These are phyloP conservation scores for Fonsecaea pedrosoi DNA, from an alignment of 2,329 filamentous ascomycete species.

Conservation along the genomic window DNA sequence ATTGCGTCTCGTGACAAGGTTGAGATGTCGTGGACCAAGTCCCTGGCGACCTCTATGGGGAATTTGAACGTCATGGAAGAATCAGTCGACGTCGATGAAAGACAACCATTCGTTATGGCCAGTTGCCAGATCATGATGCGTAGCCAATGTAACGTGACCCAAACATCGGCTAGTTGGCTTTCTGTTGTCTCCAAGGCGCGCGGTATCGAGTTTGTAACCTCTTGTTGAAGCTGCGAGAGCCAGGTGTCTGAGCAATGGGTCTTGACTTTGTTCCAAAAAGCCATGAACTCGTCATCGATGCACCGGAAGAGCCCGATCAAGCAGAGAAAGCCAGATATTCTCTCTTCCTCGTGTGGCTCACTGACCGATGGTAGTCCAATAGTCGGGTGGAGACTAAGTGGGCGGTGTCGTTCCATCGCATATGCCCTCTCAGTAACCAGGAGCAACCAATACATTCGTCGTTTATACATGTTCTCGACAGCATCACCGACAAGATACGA, in stretches of 20 bases:
- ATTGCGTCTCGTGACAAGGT: slow-evolving; percentile 75
- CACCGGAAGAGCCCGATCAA: slow-evolving; percentile 69
- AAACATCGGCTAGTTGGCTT: slow-evolving; percentile 42
- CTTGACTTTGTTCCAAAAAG: slow-evolving; percentile 70
- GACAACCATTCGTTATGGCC: slow-evolving; percentile 68
- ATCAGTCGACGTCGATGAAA: slow-evolving; percentile 67
- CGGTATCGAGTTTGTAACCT: slow-evolving; percentile 45
- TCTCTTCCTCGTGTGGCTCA: slow-evolving; percentile 64
- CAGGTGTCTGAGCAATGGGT: slow-evolving; percentile 64
- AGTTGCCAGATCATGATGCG: slow-evolving; percentile 75
- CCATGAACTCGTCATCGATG: slow-evolving; percentile 70
- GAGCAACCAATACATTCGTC: slow-evolving; percentile 75
- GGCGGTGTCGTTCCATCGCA: slow-evolving; percentile 69
- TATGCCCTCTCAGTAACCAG: slow-evolving; percentile 75
- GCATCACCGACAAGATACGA: slow-evolving; percentile 65
- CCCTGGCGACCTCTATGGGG: slow-evolving; percentile 67
- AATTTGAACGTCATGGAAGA: slow-evolving; percentile 68
- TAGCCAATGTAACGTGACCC: slow-evolving; percentile 73
- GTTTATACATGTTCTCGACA: slow-evolving; percentile 67
- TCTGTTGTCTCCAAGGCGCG: slow-evolving; percentile 36
- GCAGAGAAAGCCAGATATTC: slow-evolving; percentile 63
- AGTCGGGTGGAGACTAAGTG: slow-evolving; percentile 69
- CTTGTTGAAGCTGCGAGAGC: slow-evolving; percentile 66
- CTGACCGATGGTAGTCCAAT: slow-evolving; percentile 65
- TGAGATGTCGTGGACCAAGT: slow-evolving; percentile 69